These are phyloP conservation scores for Fusarium sarcochroum DNA, from an alignment of 2,329 filamentous ascomycete genomes.

Conservation along the genomic window DNA sequence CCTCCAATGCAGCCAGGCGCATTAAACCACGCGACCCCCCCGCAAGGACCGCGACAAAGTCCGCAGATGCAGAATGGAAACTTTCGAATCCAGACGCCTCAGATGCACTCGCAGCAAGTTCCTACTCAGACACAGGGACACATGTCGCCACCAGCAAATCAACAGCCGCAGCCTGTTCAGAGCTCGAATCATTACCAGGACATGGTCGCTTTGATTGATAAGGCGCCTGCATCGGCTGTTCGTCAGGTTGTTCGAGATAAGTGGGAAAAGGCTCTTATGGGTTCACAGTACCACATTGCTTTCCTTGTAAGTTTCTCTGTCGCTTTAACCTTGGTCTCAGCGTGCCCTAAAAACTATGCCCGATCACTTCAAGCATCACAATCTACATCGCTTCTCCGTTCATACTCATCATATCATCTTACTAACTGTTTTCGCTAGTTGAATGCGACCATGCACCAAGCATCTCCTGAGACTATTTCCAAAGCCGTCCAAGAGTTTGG, in stretches of 20 bases:
- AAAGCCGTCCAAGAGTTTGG: constrained; percentile 63
- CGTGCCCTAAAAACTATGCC: not conserved
- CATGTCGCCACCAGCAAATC: constrained; percentile 6
- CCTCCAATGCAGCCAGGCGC: constrained; percentile 18
- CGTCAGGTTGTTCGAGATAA: constrained; percentile 64
- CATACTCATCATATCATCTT: not conserved
- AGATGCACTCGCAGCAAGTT: constrained; percentile 1
- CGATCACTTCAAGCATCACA: not conserved
- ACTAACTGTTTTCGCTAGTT: constrained; percentile 57
- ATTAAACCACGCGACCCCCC: constrained; percentile 9
- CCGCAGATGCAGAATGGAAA: constrained; percentile 13
- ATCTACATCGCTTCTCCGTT: not conserved
- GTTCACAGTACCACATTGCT: constrained; percentile 66
- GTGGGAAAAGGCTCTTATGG: constrained; percentile 65
- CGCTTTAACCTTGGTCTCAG: not conserved
- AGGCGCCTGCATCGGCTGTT: constrained; percentile 60
- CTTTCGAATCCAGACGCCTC: not conserved
- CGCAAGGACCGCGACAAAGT: not conserved
- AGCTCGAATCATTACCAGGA: constrained; percentile 43
- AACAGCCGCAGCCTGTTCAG: constrained; percentile 44
- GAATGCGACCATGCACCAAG: constrained; percentile 64
- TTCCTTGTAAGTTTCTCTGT: constrained; percentile 63
- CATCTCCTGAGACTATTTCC: constrained; percentile 54
- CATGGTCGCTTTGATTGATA: constrained; percentile 53
- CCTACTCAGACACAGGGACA: constrained; percentile 2